Evolutionary conservation across 768 basidiomycete genomes (phyloP), one percentile per base, ranked within the genome.

Genomic region (Coprinopsis cinerea): DNA sequence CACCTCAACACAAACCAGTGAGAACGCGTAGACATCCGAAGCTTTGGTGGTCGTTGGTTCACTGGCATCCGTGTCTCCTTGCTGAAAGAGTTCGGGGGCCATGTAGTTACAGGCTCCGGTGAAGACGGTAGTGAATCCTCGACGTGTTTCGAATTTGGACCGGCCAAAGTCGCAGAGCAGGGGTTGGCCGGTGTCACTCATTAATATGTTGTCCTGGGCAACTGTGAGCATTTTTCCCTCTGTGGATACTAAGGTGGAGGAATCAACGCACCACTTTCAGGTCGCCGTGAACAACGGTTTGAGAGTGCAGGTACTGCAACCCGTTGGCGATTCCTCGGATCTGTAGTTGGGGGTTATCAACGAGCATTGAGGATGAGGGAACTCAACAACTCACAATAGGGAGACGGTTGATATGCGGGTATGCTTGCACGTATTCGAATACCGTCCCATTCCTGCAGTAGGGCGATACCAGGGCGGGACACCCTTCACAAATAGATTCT

Each of bases 111-210:
- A 26, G 6, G 53, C 42, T 14, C 54, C 44, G 6, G 56, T 24
- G 4, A 55, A 49, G 2, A 32, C 24, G 10, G 58, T 59, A 5
- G 54, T 57, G 39, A 54, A 59, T 3, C 58, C 56, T 17, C 40
- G 7, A 5, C 26, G 18, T 2, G 39, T 48, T 4, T 57, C 26
- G 28, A 59, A 35, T 45, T 44, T 55, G 3, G 58, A 56, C 14
- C 59, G 49, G n/a, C 59, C 59, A 41, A 61, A 61, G 37, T 60
- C 57, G 26, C 50, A 57, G 4, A 61, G 50, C 13, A 54, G 47
- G n/a, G 58, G 46, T 13, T 20, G 18, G 0, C 48, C 48, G 20
- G 41, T 26, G 13, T 55, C 52, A 25, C 55, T 40, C 30, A 61
- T 52, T 5, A 61, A 44, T 15, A 61, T 36, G 39, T 61, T 61